Evolutionary conservation across 2,329 filamentous ascomycete species (phyloP), one percentile per base, ranked within the genome.

Genomic region (Westerdykella aurantiaca): DNA sequence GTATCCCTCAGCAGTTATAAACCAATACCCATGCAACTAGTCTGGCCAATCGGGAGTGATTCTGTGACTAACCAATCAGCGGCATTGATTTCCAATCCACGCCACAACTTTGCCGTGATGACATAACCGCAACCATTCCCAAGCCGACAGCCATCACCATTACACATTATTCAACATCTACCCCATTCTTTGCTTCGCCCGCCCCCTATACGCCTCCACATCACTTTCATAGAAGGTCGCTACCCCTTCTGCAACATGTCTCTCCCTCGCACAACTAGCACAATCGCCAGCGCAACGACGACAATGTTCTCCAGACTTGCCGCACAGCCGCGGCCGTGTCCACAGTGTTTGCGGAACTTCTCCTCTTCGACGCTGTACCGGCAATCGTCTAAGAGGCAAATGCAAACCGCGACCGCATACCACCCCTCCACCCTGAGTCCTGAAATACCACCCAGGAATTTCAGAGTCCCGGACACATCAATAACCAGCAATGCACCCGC

Each of bases 371-470:
- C 47, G 34, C 58, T 63, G 5, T 61, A 58, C 46, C 54, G 57
- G 6, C 62, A 65, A 43, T 63, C 66, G 11, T 57, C 61, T 2
- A 67, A 63, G 56, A 55, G 67, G 17, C 63, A 64, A 49, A 75
- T 86, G 61, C 81, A 83, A 62, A 85, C 82, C 11, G 79, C 79
- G 25, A 82, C 80, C 14, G 79, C 79, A 38, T 82, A 83, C 56
- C 78, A 77, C 45, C 80, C 82, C 16, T 76, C 80, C 46, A 72
- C 73, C 2, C 65, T 85, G n/a, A 71, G 76, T 13, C 67, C 75
- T 1, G 71, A 75, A 38, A 76, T 78, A 52, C 77, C 79, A 11
- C 78, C 79, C 37, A 75, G 79, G 52, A 83, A 79, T 62, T 64
- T 72, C 29, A 74, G 75, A n/a, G 67, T 77, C 23, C 75, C 78